Conservation (phyloP, 2,329 filamentous ascomycete species). For the Aspergillus sp. region DNA sequence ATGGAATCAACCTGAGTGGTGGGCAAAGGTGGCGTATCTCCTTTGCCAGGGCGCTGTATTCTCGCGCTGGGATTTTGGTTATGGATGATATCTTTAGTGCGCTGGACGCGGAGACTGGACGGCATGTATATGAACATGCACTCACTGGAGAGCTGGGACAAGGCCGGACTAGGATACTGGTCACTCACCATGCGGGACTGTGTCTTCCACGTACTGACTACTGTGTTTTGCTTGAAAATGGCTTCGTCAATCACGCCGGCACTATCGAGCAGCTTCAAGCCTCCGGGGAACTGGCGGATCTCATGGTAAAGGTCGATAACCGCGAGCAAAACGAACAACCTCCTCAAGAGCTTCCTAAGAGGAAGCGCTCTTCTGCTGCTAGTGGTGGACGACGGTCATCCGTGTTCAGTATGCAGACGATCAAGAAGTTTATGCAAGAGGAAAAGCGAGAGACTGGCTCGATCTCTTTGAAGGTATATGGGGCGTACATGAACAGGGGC, state of each 20-base stretch:
- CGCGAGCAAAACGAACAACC: constrained; percentile 24
- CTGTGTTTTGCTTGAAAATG: constrained; percentile 70
- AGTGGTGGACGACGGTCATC: constrained; percentile 11
- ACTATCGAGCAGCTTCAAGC: constrained; percentile 58
- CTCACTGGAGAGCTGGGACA: constrained; percentile 68
- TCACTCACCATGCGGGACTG: constrained; percentile 76
- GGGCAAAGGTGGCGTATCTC: constrained; percentile 82
- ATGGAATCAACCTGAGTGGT: constrained; percentile 80
- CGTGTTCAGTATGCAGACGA: constrained; percentile 28
- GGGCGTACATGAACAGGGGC: constrained; percentile 64
- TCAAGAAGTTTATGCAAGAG: constrained; percentile 74
- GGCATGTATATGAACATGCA: constrained; percentile 75
- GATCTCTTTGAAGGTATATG: constrained; percentile 67
- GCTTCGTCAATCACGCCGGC: constrained; percentile 64
- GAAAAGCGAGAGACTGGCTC: constrained; percentile 71
- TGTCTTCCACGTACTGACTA: constrained; percentile 71
- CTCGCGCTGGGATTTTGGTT: constrained; percentile 71
- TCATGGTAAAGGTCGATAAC: constrained; percentile 42
- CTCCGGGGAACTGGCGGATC: constrained; percentile 42
- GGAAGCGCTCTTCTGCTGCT: constrained; percentile 14
- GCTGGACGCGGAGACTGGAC: constrained; percentile 77
- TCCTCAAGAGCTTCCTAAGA: constrained; percentile 12
- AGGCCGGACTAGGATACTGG: constrained; percentile 72
- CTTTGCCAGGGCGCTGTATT: constrained; percentile 77
- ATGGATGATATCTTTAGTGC: constrained; percentile 83